Percentiles rank a stretch among this genome's conserved stretches.
These are phyloP conservation scores for Vigna nakashimae DNA, from an alignment of 306 rosid genomes.

Conservation along the genomic window DNA sequence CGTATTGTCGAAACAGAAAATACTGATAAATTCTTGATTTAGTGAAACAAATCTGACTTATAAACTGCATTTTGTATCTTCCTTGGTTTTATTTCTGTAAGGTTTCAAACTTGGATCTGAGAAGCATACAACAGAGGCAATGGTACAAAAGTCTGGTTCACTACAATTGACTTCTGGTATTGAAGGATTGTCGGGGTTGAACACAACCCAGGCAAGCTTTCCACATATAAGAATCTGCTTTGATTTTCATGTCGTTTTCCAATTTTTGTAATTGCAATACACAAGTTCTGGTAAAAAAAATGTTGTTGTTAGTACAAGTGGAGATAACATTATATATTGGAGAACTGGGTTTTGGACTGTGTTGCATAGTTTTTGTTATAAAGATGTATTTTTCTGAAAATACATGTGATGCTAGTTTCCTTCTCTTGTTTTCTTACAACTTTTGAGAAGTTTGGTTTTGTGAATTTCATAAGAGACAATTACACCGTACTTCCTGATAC, in stretches of 20 bases:
- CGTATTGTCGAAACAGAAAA: neutral
- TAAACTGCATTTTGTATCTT: slow-evolving; percentile 31
- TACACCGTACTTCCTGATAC: slow-evolving; percentile 93
- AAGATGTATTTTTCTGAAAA: neutral
- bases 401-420: neutral
- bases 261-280: neutral
- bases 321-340: neutral
- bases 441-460: slow-evolving; percentile 88
- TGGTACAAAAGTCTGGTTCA: slow-evolving; percentile 70
- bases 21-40: neutral
- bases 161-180: slow-evolving; percentile 82
- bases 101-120: slow-evolving; percentile 97
- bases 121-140: slow-evolving; percentile 80
- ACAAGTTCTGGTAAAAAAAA: neutral
- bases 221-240: slow-evolving; percentile 4
- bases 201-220: slow-evolving; percentile 79
- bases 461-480: slow-evolving; percentile 78
- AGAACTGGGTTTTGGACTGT: neutral
- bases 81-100: slow-evolving; percentile 42
- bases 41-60: slow-evolving; percentile 4
- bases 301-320: neutral
- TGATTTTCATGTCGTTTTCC: neutral
- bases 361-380: neutral
- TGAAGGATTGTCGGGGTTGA: slow-evolving; percentile 77
- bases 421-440: neutral